These are phyloP conservation scores for Claviceps digitariae DNA, from an alignment of 2,329 filamentous ascomycete species.

Conservation along the genomic window DNA sequence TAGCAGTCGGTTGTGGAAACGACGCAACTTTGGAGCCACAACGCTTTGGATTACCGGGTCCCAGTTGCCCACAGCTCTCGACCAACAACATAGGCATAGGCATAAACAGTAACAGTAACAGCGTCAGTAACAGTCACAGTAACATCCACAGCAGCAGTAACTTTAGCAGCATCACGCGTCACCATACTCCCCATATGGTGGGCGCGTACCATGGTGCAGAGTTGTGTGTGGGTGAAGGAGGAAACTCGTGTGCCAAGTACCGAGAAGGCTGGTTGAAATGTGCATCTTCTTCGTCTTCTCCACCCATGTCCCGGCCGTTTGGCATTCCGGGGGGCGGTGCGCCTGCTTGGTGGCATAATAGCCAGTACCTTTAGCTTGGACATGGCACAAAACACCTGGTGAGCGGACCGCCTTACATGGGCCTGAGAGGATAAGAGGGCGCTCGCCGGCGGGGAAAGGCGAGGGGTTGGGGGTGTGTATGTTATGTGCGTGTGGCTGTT, in stretches of 20 bases:
- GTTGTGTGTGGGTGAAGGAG: background rate
- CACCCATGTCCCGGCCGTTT: background rate
- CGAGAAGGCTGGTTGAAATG: background rate
- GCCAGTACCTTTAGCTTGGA: conserved; percentile 1
- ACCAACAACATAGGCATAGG: background rate
- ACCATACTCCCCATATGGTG: background rate
- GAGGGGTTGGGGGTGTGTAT: too few relatives aligned
- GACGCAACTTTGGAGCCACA: background rate
- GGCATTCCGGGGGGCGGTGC: background rate
- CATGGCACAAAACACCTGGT: background rate
- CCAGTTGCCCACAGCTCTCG: background rate
- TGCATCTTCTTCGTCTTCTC: background rate
- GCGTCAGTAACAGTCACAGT: background rate
- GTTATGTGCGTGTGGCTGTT: background rate
- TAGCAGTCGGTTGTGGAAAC: background rate
- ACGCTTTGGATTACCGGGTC: background rate
- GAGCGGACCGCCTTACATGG: background rate
- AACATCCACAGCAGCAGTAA: background rate
- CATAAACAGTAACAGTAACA: background rate
- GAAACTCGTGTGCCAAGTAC: background rate
- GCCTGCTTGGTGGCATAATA: background rate
- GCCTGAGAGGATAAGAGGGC: background rate
- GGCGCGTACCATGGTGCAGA: background rate
- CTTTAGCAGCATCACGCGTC: background rate
- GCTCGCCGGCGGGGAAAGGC: too few relatives aligned